Conservation (phyloP, 2,329 filamentous ascomycete species). For the Xylariales sp. region DNA sequence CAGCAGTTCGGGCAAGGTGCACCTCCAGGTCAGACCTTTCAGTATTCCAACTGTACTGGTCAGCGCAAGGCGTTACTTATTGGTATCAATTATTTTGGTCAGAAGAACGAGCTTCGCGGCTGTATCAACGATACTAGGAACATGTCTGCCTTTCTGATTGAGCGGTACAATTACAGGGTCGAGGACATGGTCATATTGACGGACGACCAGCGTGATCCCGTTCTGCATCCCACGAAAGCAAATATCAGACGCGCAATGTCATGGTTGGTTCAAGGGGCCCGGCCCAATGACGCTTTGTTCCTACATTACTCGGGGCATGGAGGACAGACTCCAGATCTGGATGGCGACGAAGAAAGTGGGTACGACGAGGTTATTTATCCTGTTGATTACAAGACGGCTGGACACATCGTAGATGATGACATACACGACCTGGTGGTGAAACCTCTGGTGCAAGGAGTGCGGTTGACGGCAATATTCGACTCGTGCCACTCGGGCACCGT, state of each 20-base stretch:
- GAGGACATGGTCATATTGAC: slow-evolving; percentile 79
- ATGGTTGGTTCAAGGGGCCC: slow-evolving; percentile 68
- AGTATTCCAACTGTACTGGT: slow-evolving; percentile 72
- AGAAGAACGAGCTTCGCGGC: slow-evolving; percentile 66
- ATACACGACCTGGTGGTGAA: slow-evolving; percentile 72
- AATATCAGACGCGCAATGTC: slow-evolving; percentile 37
- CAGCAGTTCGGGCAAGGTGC: slow-evolving; percentile 65
- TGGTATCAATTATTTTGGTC: slow-evolving; percentile 77
- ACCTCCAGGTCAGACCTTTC: slow-evolving; percentile 64
- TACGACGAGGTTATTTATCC: slow-evolving; percentile 83
- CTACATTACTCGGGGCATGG: slow-evolving; percentile 60
- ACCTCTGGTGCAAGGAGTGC: slow-evolving; percentile 50
- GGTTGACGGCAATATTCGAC: slow-evolving; percentile 60
- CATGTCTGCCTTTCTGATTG: slow-evolving; percentile 65
- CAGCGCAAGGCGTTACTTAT: slow-evolving; percentile 70
- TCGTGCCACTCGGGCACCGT: slow-evolving; percentile 66
- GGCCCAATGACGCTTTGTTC: slow-evolving; percentile 72
- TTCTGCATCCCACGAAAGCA: slow-evolving; percentile 1
- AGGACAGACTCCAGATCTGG: slow-evolving; percentile 72
- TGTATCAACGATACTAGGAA: slow-evolving; percentile 82
- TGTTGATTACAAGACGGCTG: slow-evolving; percentile 73
- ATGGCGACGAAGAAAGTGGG: slow-evolving; percentile 77
- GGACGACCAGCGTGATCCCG: slow-evolving; percentile 46
- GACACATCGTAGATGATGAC: slow-evolving; percentile 79
- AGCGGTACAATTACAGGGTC: slow-evolving; percentile 65